Evolutionary conservation across 208 protist species (phyloP).

Genomic region (Crithidia fasciculata): DNA sequence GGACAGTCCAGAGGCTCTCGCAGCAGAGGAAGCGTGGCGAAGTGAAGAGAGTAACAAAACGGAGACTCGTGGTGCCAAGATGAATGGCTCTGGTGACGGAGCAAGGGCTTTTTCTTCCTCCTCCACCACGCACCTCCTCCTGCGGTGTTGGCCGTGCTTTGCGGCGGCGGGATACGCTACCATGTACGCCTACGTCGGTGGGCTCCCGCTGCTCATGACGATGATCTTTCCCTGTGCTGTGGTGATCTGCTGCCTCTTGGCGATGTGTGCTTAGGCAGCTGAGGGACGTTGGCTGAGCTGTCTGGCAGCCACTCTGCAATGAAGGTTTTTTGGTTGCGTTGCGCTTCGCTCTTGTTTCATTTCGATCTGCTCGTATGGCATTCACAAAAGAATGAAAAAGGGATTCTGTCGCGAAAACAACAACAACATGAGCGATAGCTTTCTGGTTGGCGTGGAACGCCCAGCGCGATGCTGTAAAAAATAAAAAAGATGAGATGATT

Average conservation of each 20-base stretch:
- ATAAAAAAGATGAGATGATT: no score
- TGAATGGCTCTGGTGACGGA: no score
- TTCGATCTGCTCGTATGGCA: no score
- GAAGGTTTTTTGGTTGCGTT: no score
- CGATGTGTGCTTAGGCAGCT: constrained; percentile 12
- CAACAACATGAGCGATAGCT: no score
- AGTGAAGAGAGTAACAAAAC: not conserved
- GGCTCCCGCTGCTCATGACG: constrained; percentile 61
- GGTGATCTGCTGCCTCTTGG: constrained; percentile 22
- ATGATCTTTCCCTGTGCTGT: constrained; percentile 50
- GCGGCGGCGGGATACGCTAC: constrained; percentile 44
- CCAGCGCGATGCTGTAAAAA: no score
- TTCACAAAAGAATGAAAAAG: no score
- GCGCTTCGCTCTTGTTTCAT: no score
- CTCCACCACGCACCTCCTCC: constrained; percentile 21
- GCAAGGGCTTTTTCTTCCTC: not conserved
- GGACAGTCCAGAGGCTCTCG: constrained; percentile 58
- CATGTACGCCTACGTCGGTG: constrained; percentile 60
- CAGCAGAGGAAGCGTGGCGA: constrained; percentile 39
- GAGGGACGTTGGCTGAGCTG: no score
- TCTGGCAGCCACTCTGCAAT: no score
- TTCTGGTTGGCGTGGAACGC: no score
- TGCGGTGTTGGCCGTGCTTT: constrained; percentile 57
- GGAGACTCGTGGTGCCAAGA: not conserved
- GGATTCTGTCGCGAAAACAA: no score